These are phyloP conservation scores for Penicillium egyptiacum DNA, from an alignment of 495 filamentous ascomycete genomes.

Conservation along the genomic window DNA sequence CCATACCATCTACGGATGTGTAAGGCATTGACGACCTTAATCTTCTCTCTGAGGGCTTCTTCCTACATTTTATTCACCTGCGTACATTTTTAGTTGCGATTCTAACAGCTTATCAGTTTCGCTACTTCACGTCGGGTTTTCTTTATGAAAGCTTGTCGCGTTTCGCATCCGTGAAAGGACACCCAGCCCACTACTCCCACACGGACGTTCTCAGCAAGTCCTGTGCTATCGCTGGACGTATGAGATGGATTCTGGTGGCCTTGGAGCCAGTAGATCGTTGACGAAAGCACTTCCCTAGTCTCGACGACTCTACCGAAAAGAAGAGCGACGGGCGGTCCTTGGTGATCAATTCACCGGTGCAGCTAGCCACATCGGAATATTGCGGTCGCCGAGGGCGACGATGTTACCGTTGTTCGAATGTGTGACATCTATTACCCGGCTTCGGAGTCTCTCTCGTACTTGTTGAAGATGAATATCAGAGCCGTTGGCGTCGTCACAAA, in stretches of 20 bases:
- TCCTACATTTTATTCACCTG: not conserved
- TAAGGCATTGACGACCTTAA: constrained; percentile 40
- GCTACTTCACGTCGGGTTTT: not conserved
- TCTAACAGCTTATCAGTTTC: not conserved
- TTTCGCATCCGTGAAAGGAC: not conserved
- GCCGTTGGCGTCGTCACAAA: too few relatives aligned
- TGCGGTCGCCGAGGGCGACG: too few relatives aligned
- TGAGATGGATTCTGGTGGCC: not conserved
- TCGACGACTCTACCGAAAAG: too few relatives aligned
- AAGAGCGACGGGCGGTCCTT: too few relatives aligned
- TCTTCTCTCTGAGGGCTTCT: constrained; percentile 39
- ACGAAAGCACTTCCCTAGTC: not conserved
- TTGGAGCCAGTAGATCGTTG: not conserved
- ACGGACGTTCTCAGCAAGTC: not conserved
- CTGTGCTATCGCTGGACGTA: not conserved
- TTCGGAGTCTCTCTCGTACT: too few relatives aligned
- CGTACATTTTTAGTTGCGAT: not conserved
- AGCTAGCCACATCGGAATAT: too few relatives aligned
- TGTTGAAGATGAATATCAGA: too few relatives aligned
- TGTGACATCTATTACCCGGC: too few relatives aligned
- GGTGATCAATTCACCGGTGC: too few relatives aligned
- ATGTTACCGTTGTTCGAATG: too few relatives aligned
- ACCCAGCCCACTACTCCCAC: not conserved
- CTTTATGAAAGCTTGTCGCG: not conserved
- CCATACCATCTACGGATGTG: constrained; percentile 46